phyloP scores from a whole-genome alignment of 768 basidiomycete species.

The Gloeophyllum trabeum region DNA sequence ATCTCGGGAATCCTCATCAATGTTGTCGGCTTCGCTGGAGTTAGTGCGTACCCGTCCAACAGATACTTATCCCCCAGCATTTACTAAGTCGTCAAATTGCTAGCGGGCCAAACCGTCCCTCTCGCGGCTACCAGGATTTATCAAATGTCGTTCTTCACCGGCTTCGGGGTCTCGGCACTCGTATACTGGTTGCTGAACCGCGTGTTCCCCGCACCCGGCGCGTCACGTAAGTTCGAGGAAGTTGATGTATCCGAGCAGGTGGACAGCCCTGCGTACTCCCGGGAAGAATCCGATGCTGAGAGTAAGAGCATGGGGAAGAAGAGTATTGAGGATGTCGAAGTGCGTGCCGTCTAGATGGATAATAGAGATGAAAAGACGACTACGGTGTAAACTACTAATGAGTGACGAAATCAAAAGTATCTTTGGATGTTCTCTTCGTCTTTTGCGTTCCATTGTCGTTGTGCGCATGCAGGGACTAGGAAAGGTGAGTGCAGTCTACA shows the following conservation, averaged over 20 bases:
- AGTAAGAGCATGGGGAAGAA: not conserved
- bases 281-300: not conserved
- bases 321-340: not conserved
- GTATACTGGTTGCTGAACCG: constrained; percentile 51
- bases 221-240: constrained; percentile 37
- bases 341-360: no score
- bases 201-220: constrained; percentile 49
- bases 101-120: constrained; percentile 51
- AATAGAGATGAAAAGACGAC: no score
- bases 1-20: constrained; percentile 72
- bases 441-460: no score
- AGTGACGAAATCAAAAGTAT: no score
- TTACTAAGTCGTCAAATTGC: no score
- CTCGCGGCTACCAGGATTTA: constrained; percentile 64
- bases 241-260: constrained; percentile 34
- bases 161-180: constrained; percentile 57
- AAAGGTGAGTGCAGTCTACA: no score
- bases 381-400: no score
- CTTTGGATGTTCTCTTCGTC: no score
- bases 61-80: no score
- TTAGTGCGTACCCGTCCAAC: constrained; percentile 35
- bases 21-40: constrained; percentile 71
- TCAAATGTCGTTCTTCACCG: constrained; percentile 77
- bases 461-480: no score
- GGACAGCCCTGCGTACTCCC: not conserved